A percentile compares a stretch with the other conserved stretches of the same genome.
These are phyloP conservation scores for Zasmidium cellare DNA, from an alignment of 2,329 filamentous ascomycete genomes.

Conservation along the genomic window DNA sequence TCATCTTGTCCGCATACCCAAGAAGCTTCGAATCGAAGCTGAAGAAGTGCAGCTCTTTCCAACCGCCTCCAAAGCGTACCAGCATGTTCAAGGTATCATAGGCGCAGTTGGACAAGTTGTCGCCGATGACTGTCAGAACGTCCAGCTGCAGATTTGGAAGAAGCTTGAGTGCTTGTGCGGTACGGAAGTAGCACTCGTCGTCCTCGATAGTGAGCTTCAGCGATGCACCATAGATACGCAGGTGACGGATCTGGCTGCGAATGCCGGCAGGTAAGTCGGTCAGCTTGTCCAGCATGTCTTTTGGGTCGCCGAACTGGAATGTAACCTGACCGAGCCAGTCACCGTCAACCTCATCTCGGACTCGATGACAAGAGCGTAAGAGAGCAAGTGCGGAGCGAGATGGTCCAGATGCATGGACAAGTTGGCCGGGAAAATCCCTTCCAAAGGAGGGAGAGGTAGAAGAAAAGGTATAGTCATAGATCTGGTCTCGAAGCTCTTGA, in stretches of 20 bases:
- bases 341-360: slow-evolving; percentile 5
- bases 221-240: slow-evolving; percentile 10
- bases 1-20: background rate
- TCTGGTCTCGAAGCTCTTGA: slow-evolving; percentile 18
- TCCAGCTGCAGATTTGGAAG: slow-evolving; percentile 10
- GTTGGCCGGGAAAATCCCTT: too few relatives aligned
- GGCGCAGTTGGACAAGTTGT: background rate
- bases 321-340: slow-evolving; percentile 7
- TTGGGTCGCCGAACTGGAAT: slow-evolving; percentile 11
- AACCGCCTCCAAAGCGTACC: slow-evolving; percentile 7
- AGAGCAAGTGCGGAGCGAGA: slow-evolving; percentile 13
- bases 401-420: slow-evolving; percentile 7
- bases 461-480: slow-evolving; percentile 15
- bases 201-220: slow-evolving; percentile 7
- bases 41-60: slow-evolving; percentile 10
- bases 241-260: slow-evolving; percentile 9
- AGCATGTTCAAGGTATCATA: slow-evolving; percentile 10
- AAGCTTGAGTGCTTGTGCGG: slow-evolving; percentile 11
- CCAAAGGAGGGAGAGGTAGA: slow-evolving; percentile 11
- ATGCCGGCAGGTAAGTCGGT: background rate
- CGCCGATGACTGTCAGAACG: slow-evolving; percentile 9
- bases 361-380: slow-evolving; percentile 11
- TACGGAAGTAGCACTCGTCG: slow-evolving; percentile 12
- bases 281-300: slow-evolving; percentile 12
- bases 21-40: slow-evolving; percentile 9